Conservation (phyloP, 2,329 filamentous ascomycete species). For the Aspergillus costaricaensis region DNA sequence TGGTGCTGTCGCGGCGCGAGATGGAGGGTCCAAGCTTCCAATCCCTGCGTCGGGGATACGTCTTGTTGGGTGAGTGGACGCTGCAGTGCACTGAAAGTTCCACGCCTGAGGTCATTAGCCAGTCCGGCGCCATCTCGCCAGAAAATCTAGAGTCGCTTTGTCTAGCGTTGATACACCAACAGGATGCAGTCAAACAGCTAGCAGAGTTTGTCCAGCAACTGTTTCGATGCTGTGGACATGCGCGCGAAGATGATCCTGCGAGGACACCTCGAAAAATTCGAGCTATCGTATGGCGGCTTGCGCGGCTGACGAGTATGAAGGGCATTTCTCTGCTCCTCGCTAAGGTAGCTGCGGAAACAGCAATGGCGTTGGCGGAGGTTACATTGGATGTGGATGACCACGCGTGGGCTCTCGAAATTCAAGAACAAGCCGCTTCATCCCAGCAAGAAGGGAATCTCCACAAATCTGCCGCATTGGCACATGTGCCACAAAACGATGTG, state of each 20-base stretch:
- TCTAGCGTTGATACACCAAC: slow-evolving; percentile 28
- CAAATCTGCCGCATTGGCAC: too few relatives aligned
- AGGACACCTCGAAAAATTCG: slow-evolving; percentile 30
- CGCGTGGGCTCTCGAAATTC: too few relatives aligned
- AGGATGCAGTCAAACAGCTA: slow-evolving; percentile 37
- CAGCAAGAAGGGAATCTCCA: too few relatives aligned
- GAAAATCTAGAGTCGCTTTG: slow-evolving; percentile 34
- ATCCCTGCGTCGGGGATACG: slow-evolving; percentile 35
- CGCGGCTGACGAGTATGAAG: slow-evolving; percentile 21
- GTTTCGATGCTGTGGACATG: slow-evolving; percentile 33
- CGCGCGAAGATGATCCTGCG: too few relatives aligned
- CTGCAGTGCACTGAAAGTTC: slow-evolving; percentile 22
- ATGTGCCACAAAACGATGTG: neutral
- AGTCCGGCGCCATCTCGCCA: slow-evolving; percentile 10
- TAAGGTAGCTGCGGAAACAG: slow-evolving; percentile 41
- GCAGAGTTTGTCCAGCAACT: slow-evolving; percentile 38
- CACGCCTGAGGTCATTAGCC: slow-evolving; percentile 12
- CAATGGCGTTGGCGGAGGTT: slow-evolving; percentile 44
- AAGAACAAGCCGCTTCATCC: too few relatives aligned
- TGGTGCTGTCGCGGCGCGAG: slow-evolving; percentile 6
- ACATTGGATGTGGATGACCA: slow-evolving; percentile 29
- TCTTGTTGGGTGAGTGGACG: slow-evolving; percentile 29
- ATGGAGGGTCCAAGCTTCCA: slow-evolving; percentile 23
- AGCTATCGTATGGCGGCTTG: slow-evolving; percentile 29
- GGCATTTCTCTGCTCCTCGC: slow-evolving; percentile 31